Evolutionary conservation across 371 early-diverging fungal genomes (phyloP), one percentile per base, ranked within the genome.

Genomic region (Thermomucor indicae-seudaticae): DNA sequence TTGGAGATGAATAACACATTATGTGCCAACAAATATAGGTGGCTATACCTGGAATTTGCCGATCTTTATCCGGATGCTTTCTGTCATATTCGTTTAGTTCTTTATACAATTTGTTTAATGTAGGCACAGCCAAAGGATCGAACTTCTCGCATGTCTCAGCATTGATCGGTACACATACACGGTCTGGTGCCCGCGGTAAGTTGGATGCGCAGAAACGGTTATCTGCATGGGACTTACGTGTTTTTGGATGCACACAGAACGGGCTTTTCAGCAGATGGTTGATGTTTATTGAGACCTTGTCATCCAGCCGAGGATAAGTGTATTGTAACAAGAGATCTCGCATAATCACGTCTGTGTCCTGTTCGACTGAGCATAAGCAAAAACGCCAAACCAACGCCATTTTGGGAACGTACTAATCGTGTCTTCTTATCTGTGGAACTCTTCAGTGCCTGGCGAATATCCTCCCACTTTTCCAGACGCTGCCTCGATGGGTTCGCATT

Each of bases 231-330:
- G 22, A 29, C 67, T 64, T 75, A 80, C 91, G 83, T n/a, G 96
- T 92, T 55, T 90, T 89, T 16, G 99, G 98, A 72, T 99, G 99
- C 16, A 98, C 90, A 67, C 96, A 98, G 71, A 99, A 99, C 1
- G 99, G 99, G 62, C 92, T 87, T 69, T 99, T 99, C 17, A 99
- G 84, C 72, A 99, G 86, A 79, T 99, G 99, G 67, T 92, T 95
- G 6, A 93, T 80, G 25, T 85, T 81, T 10, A 83, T 88, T 0
- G 95, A 86, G 7, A 99, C 99, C 40, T 97, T 90, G 34, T 81
- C 84, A 80, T 99, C 99, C 16, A 99, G 81, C n/a, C 96, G 87
- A 29, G 97, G 93, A 59, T 96, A 97, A 6, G 84, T 71, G 54
- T 86, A 88, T 62, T 92, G 93, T 55, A 97, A 87, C 47, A 87